Percentiles rank a stretch among this genome's conserved stretches.
Evolutionary conservation across 148 eudicot genomes (phyloP).

Genomic region (Chenopodium formosanum): DNA sequence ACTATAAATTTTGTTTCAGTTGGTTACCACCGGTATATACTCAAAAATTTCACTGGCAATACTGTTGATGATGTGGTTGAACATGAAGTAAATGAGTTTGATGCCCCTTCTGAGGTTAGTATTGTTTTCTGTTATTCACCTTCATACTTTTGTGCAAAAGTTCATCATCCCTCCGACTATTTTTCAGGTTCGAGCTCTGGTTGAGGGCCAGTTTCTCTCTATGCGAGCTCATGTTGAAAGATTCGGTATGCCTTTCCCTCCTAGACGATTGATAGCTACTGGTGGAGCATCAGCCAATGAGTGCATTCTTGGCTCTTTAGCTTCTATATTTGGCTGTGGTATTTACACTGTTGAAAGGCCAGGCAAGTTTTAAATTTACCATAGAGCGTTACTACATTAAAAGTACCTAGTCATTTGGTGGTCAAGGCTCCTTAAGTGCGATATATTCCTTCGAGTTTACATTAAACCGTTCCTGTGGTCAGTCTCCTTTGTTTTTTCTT

Average conservation of each 20-base stretch:
- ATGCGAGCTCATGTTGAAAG: constrained; percentile 84
- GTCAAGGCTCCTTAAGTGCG: neutral
- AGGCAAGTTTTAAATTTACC: constrained; percentile 35
- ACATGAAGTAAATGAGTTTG: constrained; percentile 67
- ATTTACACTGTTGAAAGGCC: constrained; percentile 79
- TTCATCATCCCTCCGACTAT: neutral
- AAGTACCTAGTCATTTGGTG: neutral
- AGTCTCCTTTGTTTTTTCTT: neutral
- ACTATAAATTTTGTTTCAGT: constrained; percentile 35
- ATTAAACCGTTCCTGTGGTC: neutral
- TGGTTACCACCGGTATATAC: constrained; percentile 71
- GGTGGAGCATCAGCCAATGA: constrained; percentile 93
- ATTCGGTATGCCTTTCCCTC: constrained; percentile 94
- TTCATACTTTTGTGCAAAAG: neutral
- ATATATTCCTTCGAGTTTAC: neutral
- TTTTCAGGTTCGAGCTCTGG: constrained; percentile 69
- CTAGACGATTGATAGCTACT: constrained; percentile 84
- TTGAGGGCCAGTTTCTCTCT: constrained; percentile 86
- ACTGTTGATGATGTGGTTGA: constrained; percentile 55
- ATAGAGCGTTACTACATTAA: neutral
- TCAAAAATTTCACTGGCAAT: constrained; percentile 60
- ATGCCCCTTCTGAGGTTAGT: constrained; percentile 73
- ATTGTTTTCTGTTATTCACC: neutral
- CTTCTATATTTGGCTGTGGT: constrained; percentile 86
- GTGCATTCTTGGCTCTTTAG: constrained; percentile 55